Evolutionary conservation across 2,329 filamentous ascomycete genomes (phyloP).

Genomic region (Colletotrichum sidae): DNA sequence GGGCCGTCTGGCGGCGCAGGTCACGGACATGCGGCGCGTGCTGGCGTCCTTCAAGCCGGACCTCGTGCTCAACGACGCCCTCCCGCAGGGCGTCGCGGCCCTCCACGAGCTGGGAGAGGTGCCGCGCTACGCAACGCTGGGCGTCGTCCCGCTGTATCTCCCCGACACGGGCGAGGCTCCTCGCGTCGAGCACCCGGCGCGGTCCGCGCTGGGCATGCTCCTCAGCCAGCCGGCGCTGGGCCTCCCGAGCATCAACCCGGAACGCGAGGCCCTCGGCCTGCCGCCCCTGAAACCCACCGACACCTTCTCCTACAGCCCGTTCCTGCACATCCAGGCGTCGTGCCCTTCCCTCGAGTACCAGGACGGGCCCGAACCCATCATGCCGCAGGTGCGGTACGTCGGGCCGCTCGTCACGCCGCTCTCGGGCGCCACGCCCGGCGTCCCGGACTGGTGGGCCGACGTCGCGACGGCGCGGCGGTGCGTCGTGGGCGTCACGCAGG

Average conservation of each 20-base stretch:
- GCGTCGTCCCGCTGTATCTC: slow-evolving; percentile 53
- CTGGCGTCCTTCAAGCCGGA: slow-evolving; percentile 45
- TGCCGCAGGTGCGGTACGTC: slow-evolving; percentile 44
- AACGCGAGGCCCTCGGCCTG: slow-evolving; percentile 46
- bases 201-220: slow-evolving; percentile 41
- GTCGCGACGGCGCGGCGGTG: slow-evolving; percentile 41
- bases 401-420: slow-evolving; percentile 48
- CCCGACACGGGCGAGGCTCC: slow-evolving; percentile 45
- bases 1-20: slow-evolving; percentile 48
- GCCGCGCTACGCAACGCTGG: slow-evolving; percentile 51
- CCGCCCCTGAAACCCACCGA: slow-evolving; percentile 45
- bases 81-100: slow-evolving; percentile 51
- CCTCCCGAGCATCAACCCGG: slow-evolving; percentile 45
- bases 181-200: slow-evolving; percentile 41
- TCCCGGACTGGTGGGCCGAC: slow-evolving; percentile 49
- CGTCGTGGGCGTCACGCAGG: slow-evolving; percentile 52
- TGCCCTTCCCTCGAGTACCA: slow-evolving; percentile 48
- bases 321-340: slow-evolving; percentile 53
- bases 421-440: slow-evolving; percentile 18
- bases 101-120: slow-evolving; percentile 49
- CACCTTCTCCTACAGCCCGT: slow-evolving; percentile 49
- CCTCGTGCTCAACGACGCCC: slow-evolving; percentile 51
- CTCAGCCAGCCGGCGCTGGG: slow-evolving; percentile 46
- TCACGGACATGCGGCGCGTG: slow-evolving; percentile 49
- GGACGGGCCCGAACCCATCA: slow-evolving; percentile 40